These are phyloP conservation scores for Beta vulgaris DNA, from an alignment of 148 eudicot species.

Conservation along the genomic window DNA sequence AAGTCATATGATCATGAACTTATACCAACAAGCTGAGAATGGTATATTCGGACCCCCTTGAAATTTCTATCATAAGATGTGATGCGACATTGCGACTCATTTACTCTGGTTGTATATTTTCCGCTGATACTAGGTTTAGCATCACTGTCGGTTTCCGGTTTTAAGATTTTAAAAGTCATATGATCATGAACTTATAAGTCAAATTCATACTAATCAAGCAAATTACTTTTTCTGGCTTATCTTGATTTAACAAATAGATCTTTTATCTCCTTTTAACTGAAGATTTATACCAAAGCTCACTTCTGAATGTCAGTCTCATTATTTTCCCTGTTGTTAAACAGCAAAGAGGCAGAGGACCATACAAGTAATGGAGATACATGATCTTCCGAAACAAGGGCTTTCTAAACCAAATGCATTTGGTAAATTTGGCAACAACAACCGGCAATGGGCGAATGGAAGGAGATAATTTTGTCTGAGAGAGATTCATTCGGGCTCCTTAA, in stretches of 20 bases:
- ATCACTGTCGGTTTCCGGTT: no score
- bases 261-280: no score
- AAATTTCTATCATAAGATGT: neutral
- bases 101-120: neutral
- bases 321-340: conserved; percentile 31
- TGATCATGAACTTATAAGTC: no score
- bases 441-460: conserved; percentile 66
- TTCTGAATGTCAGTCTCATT: neutral
- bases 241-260: no score
- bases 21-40: conserved; percentile 76
- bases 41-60: no score
- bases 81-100: no score
- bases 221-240: no score
- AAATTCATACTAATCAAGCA: no score
- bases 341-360: conserved; percentile 84
- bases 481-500: neutral
- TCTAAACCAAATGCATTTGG: conserved; percentile 40
- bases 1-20: no score
- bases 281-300: neutral
- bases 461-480: conserved; percentile 30
- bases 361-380: conserved; percentile 86
- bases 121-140: no score
- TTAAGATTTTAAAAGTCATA: no score
- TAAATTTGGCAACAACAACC: conserved; percentile 61
- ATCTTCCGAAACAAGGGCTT: conserved; percentile 71